A percentile compares a stretch with the other conserved stretches of the same genome.
Evolutionary conservation across 169 alveolate species (phyloP).

Genomic region (Plasmodium sp.): DNA sequence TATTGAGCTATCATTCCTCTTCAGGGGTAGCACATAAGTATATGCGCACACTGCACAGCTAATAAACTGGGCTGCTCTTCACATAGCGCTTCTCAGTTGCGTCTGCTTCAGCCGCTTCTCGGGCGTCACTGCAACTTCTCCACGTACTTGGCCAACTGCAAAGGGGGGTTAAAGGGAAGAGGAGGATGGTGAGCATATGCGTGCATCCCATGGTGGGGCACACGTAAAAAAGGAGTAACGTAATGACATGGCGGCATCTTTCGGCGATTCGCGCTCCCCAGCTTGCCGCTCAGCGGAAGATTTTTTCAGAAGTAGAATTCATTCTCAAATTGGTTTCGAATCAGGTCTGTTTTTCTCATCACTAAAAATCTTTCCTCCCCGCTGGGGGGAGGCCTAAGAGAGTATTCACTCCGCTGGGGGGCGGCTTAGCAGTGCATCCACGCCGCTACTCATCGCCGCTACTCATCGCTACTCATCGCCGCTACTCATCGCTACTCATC

Average conservation of each 20-base stretch:
- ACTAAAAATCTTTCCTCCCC: conserved; percentile 24
- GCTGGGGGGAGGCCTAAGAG: not conserved
- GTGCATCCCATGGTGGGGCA: not conserved
- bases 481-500: not conserved
- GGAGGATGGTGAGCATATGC: not conserved
- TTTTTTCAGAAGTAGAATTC: conserved; percentile 39
- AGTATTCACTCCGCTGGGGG: no score
- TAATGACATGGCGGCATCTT: no score
- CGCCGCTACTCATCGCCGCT: no score
- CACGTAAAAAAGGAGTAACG: not conserved
- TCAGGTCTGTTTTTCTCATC: conserved; percentile 75
- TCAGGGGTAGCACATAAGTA: not conserved
- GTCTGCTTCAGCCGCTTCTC: not conserved
- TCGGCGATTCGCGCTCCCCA: not conserved
- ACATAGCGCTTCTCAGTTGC: not conserved
- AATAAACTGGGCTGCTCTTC: not conserved
- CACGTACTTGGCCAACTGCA: conserved; percentile 50
- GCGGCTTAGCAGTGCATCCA: no score
- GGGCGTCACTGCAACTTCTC: conserved; percentile 38
- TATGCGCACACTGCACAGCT: not conserved
- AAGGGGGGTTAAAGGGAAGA: not conserved
- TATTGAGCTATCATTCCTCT: not conserved
- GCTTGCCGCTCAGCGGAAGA: no score
- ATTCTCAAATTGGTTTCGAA: conserved; percentile 73
- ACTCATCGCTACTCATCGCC: not conserved